A percentile compares a stretch with the other conserved stretches of the same genome.
Conservation (phyloP, 2,329 filamentous ascomycete genomes). For the Fusarium musae region DNA sequence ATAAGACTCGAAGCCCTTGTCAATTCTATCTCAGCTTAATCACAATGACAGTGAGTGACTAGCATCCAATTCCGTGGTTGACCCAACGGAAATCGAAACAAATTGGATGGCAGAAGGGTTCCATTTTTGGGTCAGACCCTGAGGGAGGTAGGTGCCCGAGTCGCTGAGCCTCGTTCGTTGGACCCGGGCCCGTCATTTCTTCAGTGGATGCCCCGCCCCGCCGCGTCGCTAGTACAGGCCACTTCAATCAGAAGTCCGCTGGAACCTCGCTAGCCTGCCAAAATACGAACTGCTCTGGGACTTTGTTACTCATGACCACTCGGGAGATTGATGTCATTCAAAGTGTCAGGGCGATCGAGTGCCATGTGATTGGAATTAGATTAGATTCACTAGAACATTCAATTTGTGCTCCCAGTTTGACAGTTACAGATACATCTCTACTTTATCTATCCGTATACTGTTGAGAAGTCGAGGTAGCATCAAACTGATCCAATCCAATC, state of each 20-base stretch:
- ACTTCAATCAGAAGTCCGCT: not conserved
- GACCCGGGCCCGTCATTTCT: not conserved
- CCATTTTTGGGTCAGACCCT: slow-evolving; percentile 30
- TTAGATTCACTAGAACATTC: not conserved
- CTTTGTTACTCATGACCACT: slow-evolving; percentile 2
- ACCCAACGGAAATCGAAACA: slow-evolving; percentile 30
- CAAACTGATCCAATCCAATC: not conserved
- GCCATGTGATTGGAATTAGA: not conserved
- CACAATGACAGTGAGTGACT: not conserved
- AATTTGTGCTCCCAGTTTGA: not conserved
- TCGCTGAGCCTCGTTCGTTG: not conserved
- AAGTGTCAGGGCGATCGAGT: not conserved
- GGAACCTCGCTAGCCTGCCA: slow-evolving; percentile 10
- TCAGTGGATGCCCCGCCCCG: not conserved
- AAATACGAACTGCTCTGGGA: slow-evolving; percentile 20
- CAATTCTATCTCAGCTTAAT: not conserved
- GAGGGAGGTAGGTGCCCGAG: not conserved
- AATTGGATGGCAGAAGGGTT: slow-evolving; percentile 4
- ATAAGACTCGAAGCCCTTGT: not conserved
- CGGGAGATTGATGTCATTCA: slow-evolving; percentile 37
- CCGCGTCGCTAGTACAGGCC: slow-evolving; percentile 11
- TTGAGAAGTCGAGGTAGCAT: not conserved
- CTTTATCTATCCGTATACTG: not conserved
- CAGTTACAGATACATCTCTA: not conserved
- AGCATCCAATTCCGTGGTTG: not conserved